Base-by-base conservation (phyloP, 2,329 filamentous ascomycete genomes). In the Fusarium equiseti region DNA sequence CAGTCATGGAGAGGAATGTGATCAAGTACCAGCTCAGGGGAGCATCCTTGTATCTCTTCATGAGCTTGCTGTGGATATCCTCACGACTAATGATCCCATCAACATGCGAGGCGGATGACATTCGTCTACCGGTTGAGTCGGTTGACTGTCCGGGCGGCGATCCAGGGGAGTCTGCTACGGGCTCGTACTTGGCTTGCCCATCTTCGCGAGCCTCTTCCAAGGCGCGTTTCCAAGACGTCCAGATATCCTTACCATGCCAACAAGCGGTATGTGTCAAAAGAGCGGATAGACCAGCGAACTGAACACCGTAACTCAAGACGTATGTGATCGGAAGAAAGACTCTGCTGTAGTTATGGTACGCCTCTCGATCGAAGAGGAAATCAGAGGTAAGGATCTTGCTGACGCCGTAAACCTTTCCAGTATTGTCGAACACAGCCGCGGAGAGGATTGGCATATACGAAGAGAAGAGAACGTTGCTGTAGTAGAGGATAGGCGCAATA, bases 271-370 rank as follows among this genome's bases (percentile, higher is more conserved):
- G 93, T 2, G 92, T 93, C 20, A 97, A 82, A 15, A 97, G 83
- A 3, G 93, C 91, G 26, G 93, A 91, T 22, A 97, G 83, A 2
- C 91, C 92, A 15, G 94, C 94, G 77, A 97, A 97, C 75, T 96
- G 93, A 26, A 97, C 87, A 5, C 91, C 93, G 73, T 97, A 97
- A 76, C 92, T 95, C 43, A 97, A 85, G 22, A 95, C 92, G 76
- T 96, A 97, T 0, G 94, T 96, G 65, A 96, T 94, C 2, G 94
- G 93, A 11, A 97, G 82, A 71, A 95, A 97, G 2, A 97, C 92
- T 20, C 92, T 89, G 73, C 92, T 95, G 80, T 97, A 97, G n/a
- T 85, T 87, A 50, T 89, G 84, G 79, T 97, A 97, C 20, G 92
- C 92, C 22, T 89, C 86, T 64, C 87, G 84, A 75, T 97, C 92